A percentile compares a stretch with the other conserved stretches of the same genome.
phyloP scores from a whole-genome alignment of 495 filamentous ascomycete species.

The Penicillium parvum region DNA sequence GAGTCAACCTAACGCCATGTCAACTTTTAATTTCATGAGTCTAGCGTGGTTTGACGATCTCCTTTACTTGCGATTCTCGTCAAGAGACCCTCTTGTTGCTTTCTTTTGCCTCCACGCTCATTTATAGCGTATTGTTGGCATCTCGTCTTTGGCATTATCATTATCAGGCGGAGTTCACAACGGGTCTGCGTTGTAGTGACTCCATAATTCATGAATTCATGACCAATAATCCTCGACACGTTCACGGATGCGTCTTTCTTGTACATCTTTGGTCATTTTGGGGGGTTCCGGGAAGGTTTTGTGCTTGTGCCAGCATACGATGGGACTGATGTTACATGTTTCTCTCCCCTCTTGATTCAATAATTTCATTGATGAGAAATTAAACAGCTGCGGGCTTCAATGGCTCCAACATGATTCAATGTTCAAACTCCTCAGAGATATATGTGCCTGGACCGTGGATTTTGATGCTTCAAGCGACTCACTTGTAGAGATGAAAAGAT shows the following conservation, averaged over 20 bases:
- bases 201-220: slow-evolving; percentile 14
- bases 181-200: neutral
- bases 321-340: neutral
- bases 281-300: neutral
- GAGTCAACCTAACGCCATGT: slow-evolving; percentile 13
- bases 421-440: slow-evolving; percentile 7
- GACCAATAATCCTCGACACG: slow-evolving; percentile 3
- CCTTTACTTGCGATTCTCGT: neutral
- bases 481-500: neutral
- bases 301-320: neutral
- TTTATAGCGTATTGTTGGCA: too few species aligned
- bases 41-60: too few species aligned
- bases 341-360: neutral
- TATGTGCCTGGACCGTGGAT: slow-evolving; percentile 9
- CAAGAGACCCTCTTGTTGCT: slow-evolving; percentile 1
- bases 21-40: neutral
- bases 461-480: slow-evolving; percentile 3
- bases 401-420: slow-evolving; percentile 1
- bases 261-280: slow-evolving; percentile 8
- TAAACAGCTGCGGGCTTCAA: slow-evolving; percentile 1
- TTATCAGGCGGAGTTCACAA: neutral
- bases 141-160: too few species aligned
- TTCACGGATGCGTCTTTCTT: neutral
- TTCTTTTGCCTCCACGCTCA: too few species aligned
- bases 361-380: slow-evolving; percentile 7